phyloP scores from a whole-genome alignment of 1,139 yeast genomes.

The Suhomyces yuchorum region DNA sequence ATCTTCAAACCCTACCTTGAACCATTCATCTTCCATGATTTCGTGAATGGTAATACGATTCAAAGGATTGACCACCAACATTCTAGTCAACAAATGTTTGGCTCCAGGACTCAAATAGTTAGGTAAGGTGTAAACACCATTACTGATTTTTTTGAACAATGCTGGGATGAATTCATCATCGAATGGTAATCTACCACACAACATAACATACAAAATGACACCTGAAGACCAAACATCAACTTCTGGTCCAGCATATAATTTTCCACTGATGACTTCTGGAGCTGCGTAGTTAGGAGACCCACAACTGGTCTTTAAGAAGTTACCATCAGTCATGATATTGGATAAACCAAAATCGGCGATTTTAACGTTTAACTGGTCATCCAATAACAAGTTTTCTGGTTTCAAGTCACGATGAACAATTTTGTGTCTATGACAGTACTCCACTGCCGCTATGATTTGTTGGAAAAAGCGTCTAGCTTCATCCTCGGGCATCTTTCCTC shows the following conservation, averaged over 20 bases:
- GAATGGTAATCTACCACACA: constrained; percentile 95
- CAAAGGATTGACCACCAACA: constrained; percentile 95
- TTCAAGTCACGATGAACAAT: constrained; percentile 96
- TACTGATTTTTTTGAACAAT: constrained; percentile 88
- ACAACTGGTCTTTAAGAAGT: constrained; percentile 91
- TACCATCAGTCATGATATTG: constrained; percentile 98
- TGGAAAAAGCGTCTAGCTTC: constrained; percentile 96
- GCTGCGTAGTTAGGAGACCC: constrained; percentile 99
- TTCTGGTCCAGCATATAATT: constrained; percentile 96
- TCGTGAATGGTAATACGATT: constrained; percentile 94
- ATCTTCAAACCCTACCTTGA: constrained; percentile 78
- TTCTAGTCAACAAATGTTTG: constrained; percentile 78
- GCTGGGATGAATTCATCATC: constrained; percentile 98
- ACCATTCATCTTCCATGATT: constrained; percentile 96
- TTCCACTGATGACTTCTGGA: constrained; percentile 96
- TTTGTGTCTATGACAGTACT: constrained; percentile 96
- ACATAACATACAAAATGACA: constrained; percentile 92
- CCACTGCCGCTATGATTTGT: constrained; percentile 96
- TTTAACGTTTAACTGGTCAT: constrained; percentile 88
- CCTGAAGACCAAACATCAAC: constrained; percentile 99
- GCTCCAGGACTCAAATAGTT: constrained; percentile 89
- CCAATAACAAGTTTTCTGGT: constrained; percentile 89
- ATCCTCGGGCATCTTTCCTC: constrained; percentile 91
- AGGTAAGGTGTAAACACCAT: constrained; percentile 94
- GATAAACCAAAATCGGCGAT: constrained; percentile 97